These are phyloP conservation scores for Cladosporium colombiae DNA, from an alignment of 2,329 filamentous ascomycete genomes.

Conservation along the genomic window DNA sequence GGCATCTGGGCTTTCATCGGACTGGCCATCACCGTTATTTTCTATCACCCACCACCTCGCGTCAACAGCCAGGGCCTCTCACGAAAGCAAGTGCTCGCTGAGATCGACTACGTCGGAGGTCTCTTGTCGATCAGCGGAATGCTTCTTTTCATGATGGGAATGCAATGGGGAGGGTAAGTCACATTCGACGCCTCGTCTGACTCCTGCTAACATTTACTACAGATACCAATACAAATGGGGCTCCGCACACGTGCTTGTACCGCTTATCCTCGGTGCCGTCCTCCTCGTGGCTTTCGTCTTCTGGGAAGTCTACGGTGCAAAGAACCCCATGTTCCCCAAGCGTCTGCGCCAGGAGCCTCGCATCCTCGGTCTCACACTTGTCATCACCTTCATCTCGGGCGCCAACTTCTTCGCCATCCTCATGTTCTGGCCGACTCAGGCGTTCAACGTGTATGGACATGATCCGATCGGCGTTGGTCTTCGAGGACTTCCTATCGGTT, in stretches of 20 bases:
- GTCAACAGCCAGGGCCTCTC: constrained; percentile 40
- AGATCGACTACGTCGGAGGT: constrained; percentile 56
- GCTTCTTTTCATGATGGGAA: constrained; percentile 53
- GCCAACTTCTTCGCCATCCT: constrained; percentile 45
- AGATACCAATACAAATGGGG: constrained; percentile 36
- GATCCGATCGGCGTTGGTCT: constrained; percentile 65
- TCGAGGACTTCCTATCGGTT: constrained; percentile 64
- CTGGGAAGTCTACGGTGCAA: constrained; percentile 36
- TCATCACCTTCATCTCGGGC: constrained; percentile 45
- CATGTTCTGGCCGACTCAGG: constrained; percentile 64
- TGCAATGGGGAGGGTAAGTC: constrained; percentile 28
- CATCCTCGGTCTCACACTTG: constrained; percentile 38
- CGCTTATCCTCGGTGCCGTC: constrained; percentile 36
- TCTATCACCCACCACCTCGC: constrained; percentile 56
- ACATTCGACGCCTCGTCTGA: background rate
- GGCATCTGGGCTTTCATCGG: constrained; percentile 54
- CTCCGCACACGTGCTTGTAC: constrained; percentile 37
- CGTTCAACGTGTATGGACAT: constrained; percentile 44
- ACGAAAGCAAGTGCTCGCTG: constrained; percentile 44
- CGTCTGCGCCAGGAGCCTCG: constrained; percentile 38
- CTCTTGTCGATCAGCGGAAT: constrained; percentile 53
- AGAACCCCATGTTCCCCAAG: constrained; percentile 39
- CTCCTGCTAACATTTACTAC: background rate
- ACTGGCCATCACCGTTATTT: constrained; percentile 52
- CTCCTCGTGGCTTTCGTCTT: constrained; percentile 37